Evolutionary conservation across 225 moss, liverwort and hornwort species (phyloP).

Genomic region (Lunularia cruciata): DNA sequence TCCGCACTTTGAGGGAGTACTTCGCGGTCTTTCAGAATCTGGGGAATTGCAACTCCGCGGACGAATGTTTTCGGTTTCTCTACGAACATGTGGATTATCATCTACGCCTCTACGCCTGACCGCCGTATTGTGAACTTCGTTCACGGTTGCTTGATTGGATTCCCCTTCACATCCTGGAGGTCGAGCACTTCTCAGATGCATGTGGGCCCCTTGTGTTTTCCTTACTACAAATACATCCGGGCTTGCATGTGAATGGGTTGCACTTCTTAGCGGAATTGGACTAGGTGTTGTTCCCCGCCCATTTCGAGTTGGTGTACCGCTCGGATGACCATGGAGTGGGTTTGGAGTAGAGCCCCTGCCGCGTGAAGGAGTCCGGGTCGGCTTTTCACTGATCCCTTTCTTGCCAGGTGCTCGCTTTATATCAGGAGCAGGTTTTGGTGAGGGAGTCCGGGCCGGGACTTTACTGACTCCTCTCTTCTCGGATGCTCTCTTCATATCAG

Average conservation of each 20-base stretch:
- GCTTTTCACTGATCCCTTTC: conserved; percentile 1
- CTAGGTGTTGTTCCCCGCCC: conserved; percentile 2
- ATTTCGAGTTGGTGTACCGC: not conserved
- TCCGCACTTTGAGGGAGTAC: conserved; percentile 26
- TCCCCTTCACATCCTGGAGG: conserved; percentile 4
- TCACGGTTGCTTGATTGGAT: not conserved
- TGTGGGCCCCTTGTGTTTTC: conserved; percentile 2
- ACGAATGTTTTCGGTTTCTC: not conserved
- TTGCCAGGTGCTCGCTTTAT: too few relatives aligned
- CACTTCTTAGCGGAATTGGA: not conserved
- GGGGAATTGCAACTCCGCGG: not conserved
- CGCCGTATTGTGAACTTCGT: conserved; percentile 9
- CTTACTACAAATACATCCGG: not conserved
- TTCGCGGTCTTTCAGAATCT: conserved; percentile 23
- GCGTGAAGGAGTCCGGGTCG: not conserved
- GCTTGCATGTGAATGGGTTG: conserved; percentile 10
- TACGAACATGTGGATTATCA: not conserved
- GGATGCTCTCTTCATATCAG: conserved; percentile 10
- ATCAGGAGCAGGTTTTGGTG: not conserved
- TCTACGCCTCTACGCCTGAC: not conserved
- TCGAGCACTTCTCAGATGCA: conserved; percentile 1
- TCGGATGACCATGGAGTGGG: not conserved
- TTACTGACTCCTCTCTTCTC: conserved; percentile 18
- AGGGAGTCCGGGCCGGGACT: too few relatives aligned
- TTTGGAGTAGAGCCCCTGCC: not conserved